Percentiles rank a stretch among this genome's conserved stretches.
Conservation (phyloP, 2,329 filamentous ascomycete genomes). For the Hymenotorrendiella dingleyae region DNA sequence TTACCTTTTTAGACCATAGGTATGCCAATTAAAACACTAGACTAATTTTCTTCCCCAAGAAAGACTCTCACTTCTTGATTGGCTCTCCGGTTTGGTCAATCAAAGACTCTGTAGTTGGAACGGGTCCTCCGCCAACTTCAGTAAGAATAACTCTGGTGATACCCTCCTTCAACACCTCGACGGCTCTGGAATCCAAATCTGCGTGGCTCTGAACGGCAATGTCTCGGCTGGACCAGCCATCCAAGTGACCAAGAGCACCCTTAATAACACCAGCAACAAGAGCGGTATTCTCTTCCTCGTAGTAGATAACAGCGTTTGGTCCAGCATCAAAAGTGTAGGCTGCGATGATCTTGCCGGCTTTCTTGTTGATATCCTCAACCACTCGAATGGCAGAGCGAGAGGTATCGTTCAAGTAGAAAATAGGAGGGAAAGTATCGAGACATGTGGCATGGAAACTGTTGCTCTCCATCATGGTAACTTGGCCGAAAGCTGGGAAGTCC, state of each 20-base stretch:
- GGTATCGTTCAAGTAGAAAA: slow-evolving; percentile 98
- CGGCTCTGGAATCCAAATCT: slow-evolving; percentile 59
- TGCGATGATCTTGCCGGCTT: slow-evolving; percentile 71
- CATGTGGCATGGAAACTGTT: slow-evolving; percentile 97
- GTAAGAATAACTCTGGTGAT: slow-evolving; percentile 89
- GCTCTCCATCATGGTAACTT: slow-evolving; percentile 92
- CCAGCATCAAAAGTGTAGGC: slow-evolving; percentile 98
- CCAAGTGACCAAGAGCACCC: slow-evolving; percentile 53
- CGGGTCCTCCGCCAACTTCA: slow-evolving; percentile 81
- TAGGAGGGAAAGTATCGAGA: slow-evolving; percentile 91
- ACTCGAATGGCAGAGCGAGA: slow-evolving; percentile 80
- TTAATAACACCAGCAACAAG: slow-evolving; percentile 75
- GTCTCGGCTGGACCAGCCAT: slow-evolving; percentile 63
- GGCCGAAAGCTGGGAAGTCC: slow-evolving; percentile 82
- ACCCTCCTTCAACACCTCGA: slow-evolving; percentile 64
- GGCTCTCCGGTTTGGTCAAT: slow-evolving; percentile 58
- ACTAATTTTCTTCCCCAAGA: too few species aligned
- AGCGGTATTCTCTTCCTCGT: slow-evolving; percentile 70
- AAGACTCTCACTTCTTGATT: slow-evolving; percentile 23
- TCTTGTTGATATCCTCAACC: slow-evolving; percentile 81
- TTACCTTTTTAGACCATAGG: too few species aligned
- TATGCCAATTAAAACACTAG: too few species aligned
- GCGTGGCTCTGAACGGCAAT: slow-evolving; percentile 45
- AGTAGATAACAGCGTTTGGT: slow-evolving; percentile 96
- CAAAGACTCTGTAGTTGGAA: slow-evolving; percentile 71